phyloP scores from a whole-genome alignment of 768 basidiomycete genomes.

The Pleurotus salmoneostramineus region DNA sequence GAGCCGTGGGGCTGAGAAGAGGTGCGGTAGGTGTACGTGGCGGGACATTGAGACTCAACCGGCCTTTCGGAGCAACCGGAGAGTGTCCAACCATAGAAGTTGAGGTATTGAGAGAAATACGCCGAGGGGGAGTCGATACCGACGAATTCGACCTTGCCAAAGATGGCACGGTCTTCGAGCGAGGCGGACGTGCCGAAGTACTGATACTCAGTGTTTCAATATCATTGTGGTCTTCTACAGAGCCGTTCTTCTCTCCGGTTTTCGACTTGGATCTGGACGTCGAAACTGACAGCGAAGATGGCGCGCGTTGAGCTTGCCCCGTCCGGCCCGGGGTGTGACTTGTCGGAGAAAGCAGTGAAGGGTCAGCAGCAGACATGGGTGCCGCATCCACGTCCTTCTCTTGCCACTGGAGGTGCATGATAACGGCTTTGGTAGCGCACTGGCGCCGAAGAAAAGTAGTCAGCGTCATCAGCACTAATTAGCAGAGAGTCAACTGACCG shows the following conservation, averaged over 20 bases:
- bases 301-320: not conserved
- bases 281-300: not conserved
- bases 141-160: conserved; percentile 55
- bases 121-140: conserved; percentile 37
- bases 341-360: conserved; percentile 18
- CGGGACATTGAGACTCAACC: conserved; percentile 32
- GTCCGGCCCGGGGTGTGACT: conserved; percentile 1
- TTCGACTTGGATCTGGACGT: conserved; percentile 1
- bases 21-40: conserved; percentile 44
- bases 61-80: conserved; percentile 23
- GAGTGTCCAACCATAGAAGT: conserved; percentile 16
- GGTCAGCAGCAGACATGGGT: not conserved
- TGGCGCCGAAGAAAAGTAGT: conserved; percentile 18
- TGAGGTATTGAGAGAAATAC: conserved; percentile 30
- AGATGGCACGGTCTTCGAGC: conserved; percentile 45
- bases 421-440: conserved; percentile 88
- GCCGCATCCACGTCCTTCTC: conserved; percentile 43
- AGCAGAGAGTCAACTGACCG: conserved; percentile 41
- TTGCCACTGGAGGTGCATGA: conserved; percentile 84
- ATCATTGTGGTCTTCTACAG: not conserved
- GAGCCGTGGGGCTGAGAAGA: conserved; percentile 35
- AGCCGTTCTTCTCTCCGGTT: not conserved
- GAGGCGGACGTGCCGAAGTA: conserved; percentile 26
- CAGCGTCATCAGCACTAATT: not conserved
- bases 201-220: conserved; percentile 9